Base-by-base conservation (phyloP, 2,329 filamentous ascomycete species). In the Trichoderma sp. region DNA sequence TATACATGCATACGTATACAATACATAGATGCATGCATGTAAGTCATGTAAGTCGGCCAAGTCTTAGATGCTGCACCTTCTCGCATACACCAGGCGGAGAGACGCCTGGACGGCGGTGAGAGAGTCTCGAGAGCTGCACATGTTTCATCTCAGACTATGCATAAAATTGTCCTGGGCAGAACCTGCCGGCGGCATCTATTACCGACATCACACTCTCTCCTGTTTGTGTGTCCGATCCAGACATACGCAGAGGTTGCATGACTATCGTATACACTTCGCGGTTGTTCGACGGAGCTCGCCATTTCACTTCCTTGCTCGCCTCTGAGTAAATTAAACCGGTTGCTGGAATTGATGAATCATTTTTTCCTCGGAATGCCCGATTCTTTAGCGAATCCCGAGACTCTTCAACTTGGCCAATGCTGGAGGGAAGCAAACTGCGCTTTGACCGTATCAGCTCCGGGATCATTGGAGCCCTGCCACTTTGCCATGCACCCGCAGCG, bases 121-220 rank as follows among this genome's bases (percentile, higher is more conserved):
- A 13, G 33, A 14, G 29, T 31, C 8, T 33, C 33, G 33, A 33
- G 33, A 33, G 33, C 33, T 33, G 33, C 33, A 8, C 33, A 27
- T 63, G 66, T 68, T 57, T 68, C 66, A 63, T 68, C 57, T 24
- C 35, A 19, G 58, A 53, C 56, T 62, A 68, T 68, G 66, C 66
- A 68, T 68, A 68, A 68, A 68, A 31, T 27, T 61, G 33, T 47
- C 47, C 31, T 60, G 33, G 37, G 35, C 64, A 59, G 11, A 43
- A 49, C 53, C 53, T 52, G 43, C 64, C 43, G 33, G 52, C 37
- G 66, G 66, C 49, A 68, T 56, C 49, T 68, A 57, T 68, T 68
- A 37, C 66, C 66, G 66, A 43, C 37, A 55, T 62, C 27, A 62
- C 40, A n/a, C 40, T 43, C 52, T 43, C 37, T 49, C 33, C 13